Conservation (phyloP, 805 yeast species). For the Barnettozyma populi region DNA sequence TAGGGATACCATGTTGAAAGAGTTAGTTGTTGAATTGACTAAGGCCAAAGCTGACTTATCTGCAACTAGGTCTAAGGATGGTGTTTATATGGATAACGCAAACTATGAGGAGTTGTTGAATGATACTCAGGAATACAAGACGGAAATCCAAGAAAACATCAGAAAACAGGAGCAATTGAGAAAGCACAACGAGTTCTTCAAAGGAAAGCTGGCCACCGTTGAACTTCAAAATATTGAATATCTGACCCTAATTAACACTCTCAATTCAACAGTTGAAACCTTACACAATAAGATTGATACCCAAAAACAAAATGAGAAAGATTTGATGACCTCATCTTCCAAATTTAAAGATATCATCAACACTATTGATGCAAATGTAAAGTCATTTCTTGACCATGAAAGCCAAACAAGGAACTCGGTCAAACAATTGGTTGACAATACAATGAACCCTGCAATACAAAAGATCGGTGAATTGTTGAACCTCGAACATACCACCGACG, state of each 20-base stretch:
- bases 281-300: conserved; percentile 27
- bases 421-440: conserved; percentile 8
- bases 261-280: conserved; percentile 24
- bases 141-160: conserved; percentile 43
- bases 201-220: conserved; percentile 16
- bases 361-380: conserved; percentile 25
- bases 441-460: conserved; percentile 4
- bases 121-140: conserved; percentile 44
- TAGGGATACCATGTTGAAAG: conserved; percentile 42
- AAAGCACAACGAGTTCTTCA: conserved; percentile 31
- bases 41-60: conserved; percentile 51
- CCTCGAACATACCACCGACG: background rate
- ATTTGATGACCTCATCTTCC: conserved; percentile 28
- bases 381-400: conserved; percentile 21
- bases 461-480: conserved; percentile 6
- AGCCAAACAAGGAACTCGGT: conserved; percentile 16
- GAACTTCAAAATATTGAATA: conserved; percentile 21
- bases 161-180: conserved; percentile 36
- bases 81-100: conserved; percentile 55
- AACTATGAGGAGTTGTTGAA: conserved; percentile 49
- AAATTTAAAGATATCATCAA: conserved; percentile 28
- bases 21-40: conserved; percentile 41
- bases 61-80: conserved; percentile 60
- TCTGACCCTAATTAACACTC: conserved; percentile 21
- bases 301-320: conserved; percentile 28